Evolutionary conservation across 2,329 filamentous ascomycete genomes (phyloP).

Genomic region (Cladosporium phlei): DNA sequence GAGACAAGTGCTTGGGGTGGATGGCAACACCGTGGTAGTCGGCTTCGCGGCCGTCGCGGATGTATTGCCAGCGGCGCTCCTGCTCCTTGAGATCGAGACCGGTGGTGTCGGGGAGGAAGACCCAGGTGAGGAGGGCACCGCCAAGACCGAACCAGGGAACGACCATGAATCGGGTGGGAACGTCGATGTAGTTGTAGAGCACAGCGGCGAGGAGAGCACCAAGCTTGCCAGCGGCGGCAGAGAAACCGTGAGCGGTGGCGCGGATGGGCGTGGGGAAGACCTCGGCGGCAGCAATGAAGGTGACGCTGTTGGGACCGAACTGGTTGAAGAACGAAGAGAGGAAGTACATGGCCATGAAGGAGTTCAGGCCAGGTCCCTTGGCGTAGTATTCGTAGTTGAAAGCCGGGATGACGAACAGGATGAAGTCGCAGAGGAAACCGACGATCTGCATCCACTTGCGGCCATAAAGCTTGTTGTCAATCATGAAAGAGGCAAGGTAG

Average conservation of each 20-base stretch:
- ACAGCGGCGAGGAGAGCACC: conserved; percentile 83
- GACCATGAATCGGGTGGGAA: conserved; percentile 79
- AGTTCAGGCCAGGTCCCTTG: conserved; percentile 62
- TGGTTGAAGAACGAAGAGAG: conserved; percentile 98
- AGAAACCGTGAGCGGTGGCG: conserved; percentile 89
- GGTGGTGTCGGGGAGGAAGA: conserved; percentile 95
- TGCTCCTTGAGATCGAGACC: conserved; percentile 96
- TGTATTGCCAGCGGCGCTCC: conserved; percentile 86
- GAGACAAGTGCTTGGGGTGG: conserved; percentile 76
- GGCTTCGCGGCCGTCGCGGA: conserved; percentile 67
- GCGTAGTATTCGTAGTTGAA: conserved; percentile 87
- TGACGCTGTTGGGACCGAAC: conserved; percentile 93
- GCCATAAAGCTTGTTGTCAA: conserved; percentile 95
- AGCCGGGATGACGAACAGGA: conserved; percentile 87
- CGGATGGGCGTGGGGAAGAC: conserved; percentile 94
- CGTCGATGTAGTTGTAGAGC: conserved; percentile 90
- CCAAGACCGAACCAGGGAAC: conserved; percentile 93
- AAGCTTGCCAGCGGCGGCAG: conserved; percentile 83
- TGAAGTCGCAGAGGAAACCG: conserved; percentile 87
- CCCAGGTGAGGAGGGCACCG: conserved; percentile 73
- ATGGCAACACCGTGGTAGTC: conserved; percentile 94
- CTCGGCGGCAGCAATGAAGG: conserved; percentile 92
- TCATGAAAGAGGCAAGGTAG: conserved; percentile 81
- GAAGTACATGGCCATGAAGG: conserved; percentile 99
- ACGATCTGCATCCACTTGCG: conserved; percentile 95